Conservation (phyloP, 768 basidiomycete species). For the Astraeus odoratus region DNA sequence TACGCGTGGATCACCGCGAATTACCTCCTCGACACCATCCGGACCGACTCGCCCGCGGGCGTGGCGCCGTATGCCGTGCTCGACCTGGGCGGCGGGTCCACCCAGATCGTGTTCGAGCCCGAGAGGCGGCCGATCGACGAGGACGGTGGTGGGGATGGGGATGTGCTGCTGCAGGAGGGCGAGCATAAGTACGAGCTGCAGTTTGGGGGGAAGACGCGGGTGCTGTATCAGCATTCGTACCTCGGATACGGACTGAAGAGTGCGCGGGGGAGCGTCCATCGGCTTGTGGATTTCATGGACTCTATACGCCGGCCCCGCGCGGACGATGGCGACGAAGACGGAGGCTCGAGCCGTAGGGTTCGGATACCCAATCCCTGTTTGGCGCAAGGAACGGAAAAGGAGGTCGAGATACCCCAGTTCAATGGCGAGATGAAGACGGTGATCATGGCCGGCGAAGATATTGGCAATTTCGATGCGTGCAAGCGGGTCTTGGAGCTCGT, state of each 20-base stretch:
- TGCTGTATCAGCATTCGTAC: conserved; percentile 96
- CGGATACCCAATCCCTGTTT: conserved; percentile 72
- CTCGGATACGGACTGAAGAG: conserved; percentile 94
- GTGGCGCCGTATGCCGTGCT: conserved; percentile 78
- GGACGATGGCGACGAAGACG: neutral
- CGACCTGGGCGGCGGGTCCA: conserved; percentile 94
- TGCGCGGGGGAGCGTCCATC: conserved; percentile 78
- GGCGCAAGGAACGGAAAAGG: conserved; percentile 52
- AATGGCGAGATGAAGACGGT: conserved; percentile 47
- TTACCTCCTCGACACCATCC: conserved; percentile 76
- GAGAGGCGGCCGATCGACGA: conserved; percentile 35
- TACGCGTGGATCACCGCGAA: conserved; percentile 99
- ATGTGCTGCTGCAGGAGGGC: conserved; percentile 56
- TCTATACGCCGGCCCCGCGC: conserved; percentile 29
- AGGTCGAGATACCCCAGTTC: conserved; percentile 56
- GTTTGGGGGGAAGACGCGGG: conserved; percentile 65
- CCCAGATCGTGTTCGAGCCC: conserved; percentile 97
- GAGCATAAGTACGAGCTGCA: conserved; percentile 86
- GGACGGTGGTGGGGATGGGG: conserved; percentile 23
- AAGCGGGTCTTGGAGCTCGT: conserved; percentile 78
- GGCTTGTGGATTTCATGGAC: conserved; percentile 82
- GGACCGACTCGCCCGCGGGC: conserved; percentile 38
- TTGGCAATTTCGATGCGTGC: conserved; percentile 84
- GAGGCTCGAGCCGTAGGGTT: too few relatives aligned
- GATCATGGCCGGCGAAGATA: conserved; percentile 77